These are phyloP conservation scores for Venturia carpophila DNA, from an alignment of 2,329 filamentous ascomycete species.

Conservation along the genomic window DNA sequence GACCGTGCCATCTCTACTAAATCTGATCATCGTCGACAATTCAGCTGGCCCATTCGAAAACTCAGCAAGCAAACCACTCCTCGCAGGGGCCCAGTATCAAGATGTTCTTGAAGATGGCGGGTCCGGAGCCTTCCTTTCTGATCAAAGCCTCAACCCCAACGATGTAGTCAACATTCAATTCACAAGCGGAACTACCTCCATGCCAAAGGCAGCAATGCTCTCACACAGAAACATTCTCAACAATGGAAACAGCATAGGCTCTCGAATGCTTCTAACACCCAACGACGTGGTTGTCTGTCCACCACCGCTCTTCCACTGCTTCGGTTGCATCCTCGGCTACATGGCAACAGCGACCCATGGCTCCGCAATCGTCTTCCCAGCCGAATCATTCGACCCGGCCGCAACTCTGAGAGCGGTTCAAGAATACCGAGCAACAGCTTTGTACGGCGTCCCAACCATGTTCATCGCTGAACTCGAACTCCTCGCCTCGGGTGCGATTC, in stretches of 20 bases:
- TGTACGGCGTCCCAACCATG: conserved; percentile 94
- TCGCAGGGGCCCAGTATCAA: conserved; percentile 34
- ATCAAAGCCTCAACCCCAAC: conserved; percentile 45
- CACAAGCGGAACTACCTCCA: conserved; percentile 87
- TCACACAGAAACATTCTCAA: conserved; percentile 83
- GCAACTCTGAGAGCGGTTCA: conserved; percentile 60
- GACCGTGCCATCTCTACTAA: conserved; percentile 59
- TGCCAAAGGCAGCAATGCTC: conserved; percentile 86
- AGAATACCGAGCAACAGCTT: conserved; percentile 55
- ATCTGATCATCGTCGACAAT: conserved; percentile 75
- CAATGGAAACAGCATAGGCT: conserved; percentile 77
- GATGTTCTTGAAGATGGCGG: conserved; percentile 39
- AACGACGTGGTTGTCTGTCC: conserved; percentile 61
- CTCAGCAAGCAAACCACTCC: conserved; percentile 31
- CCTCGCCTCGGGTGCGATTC: conserved; percentile 46
- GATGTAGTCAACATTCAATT: conserved; percentile 95
- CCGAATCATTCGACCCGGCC: conserved; percentile 75
- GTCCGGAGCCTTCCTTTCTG: conserved; percentile 36
- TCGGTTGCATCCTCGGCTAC: conserved; percentile 85
- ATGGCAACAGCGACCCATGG: conserved; percentile 89
- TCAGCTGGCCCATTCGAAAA: conserved; percentile 48
- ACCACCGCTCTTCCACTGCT: conserved; percentile 60
- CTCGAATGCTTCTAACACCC: conserved; percentile 71
- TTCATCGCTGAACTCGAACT: conserved; percentile 81
- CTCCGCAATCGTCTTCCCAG: conserved; percentile 73